These are phyloP conservation scores for Pyronema omphalodes DNA, from an alignment of 495 filamentous ascomycete species.

Conservation along the genomic window DNA sequence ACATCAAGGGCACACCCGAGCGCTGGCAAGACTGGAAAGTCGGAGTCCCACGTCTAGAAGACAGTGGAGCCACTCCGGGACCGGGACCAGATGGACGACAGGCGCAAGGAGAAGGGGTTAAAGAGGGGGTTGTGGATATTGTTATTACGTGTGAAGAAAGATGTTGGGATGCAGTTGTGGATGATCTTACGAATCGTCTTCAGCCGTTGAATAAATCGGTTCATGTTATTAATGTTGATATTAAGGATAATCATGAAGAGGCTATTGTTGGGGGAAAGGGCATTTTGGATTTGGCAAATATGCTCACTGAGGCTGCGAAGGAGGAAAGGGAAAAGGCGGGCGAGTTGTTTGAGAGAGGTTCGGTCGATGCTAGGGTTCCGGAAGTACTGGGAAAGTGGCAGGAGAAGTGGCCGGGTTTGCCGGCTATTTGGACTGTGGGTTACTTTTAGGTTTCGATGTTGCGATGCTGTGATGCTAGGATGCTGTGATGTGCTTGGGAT, in stretches of 20 bases:
- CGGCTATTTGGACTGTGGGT: constrained; percentile 81
- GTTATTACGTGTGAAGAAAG: constrained; percentile 97
- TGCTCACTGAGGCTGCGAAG: constrained; percentile 61
- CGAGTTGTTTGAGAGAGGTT: constrained; percentile 42
- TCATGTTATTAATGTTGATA: constrained; percentile 95
- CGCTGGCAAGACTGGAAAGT: constrained; percentile 96
- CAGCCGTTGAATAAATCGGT: constrained; percentile 73
- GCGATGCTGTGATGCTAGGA: no score
- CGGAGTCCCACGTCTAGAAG: constrained; percentile 56
- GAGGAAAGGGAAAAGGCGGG: constrained; percentile 55
- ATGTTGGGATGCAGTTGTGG: constrained; percentile 96
- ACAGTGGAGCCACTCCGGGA: constrained; percentile 28
- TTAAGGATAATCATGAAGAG: constrained; percentile 96
- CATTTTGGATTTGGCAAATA: constrained; percentile 79
- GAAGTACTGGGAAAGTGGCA: constrained; percentile 93
- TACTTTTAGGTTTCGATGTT: no score
- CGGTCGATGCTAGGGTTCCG: constrained; percentile 86
- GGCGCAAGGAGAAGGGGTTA: constrained; percentile 18
- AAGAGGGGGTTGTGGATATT: constrained; percentile 80
- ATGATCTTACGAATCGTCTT: constrained; percentile 69
- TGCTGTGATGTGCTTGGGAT: constrained; percentile 30
- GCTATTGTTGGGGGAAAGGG: constrained; percentile 76
- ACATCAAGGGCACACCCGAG: constrained; percentile 87
- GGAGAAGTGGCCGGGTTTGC: constrained; percentile 77
- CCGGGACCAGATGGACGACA: background rate